A percentile compares a stretch with the other conserved stretches of the same genome.
These are phyloP conservation scores for Chaetomiaceae sp. DNA, from an alignment of 2,329 filamentous ascomycete genomes.

Conservation along the genomic window DNA sequence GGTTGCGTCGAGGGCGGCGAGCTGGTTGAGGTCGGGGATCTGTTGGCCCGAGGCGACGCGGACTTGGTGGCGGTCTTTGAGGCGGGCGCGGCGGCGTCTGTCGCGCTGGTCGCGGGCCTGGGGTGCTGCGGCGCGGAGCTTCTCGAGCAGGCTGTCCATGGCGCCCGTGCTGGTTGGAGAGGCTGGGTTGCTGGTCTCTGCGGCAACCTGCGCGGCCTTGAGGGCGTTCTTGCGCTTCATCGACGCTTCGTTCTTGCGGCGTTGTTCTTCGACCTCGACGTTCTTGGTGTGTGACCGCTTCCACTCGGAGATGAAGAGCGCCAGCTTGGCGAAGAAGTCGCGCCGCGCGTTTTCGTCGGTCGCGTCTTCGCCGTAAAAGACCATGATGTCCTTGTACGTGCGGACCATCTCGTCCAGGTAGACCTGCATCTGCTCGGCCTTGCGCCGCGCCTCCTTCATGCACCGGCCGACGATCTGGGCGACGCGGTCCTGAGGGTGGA, in stretches of 20 bases:
- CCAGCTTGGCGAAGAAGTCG: constrained; percentile 93
- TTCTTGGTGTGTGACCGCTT: constrained; percentile 97
- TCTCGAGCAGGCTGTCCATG: constrained; percentile 94
- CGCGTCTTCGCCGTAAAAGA: constrained; percentile 92
- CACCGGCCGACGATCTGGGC: constrained; percentile 83
- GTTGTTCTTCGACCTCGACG: constrained; percentile 71
- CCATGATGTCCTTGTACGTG: constrained; percentile 91
- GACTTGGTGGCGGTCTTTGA: constrained; percentile 88
- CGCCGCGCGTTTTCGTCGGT: constrained; percentile 86
- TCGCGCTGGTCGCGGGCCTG: constrained; percentile 87
- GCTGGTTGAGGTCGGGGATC: constrained; percentile 68
- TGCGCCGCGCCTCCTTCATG: constrained; percentile 95
- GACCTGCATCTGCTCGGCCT: constrained; percentile 91
- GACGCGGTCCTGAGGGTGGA: constrained; percentile 95
- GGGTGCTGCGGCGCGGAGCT: constrained; percentile 86
- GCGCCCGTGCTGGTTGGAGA: constrained; percentile 76
- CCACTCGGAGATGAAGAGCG: constrained; percentile 86
- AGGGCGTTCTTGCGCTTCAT: constrained; percentile 84
- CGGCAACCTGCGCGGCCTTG: constrained; percentile 49
- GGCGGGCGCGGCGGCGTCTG: constrained; percentile 74
- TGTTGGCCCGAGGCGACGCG: constrained; percentile 85
- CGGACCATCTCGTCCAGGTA: constrained; percentile 91
- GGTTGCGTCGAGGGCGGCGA: constrained; percentile 17
- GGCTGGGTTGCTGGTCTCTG: constrained; percentile 44
- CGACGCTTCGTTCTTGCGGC: constrained; percentile 79